Base-by-base conservation (phyloP, 768 basidiomycete species). In the Ramaria rubella region DNA sequence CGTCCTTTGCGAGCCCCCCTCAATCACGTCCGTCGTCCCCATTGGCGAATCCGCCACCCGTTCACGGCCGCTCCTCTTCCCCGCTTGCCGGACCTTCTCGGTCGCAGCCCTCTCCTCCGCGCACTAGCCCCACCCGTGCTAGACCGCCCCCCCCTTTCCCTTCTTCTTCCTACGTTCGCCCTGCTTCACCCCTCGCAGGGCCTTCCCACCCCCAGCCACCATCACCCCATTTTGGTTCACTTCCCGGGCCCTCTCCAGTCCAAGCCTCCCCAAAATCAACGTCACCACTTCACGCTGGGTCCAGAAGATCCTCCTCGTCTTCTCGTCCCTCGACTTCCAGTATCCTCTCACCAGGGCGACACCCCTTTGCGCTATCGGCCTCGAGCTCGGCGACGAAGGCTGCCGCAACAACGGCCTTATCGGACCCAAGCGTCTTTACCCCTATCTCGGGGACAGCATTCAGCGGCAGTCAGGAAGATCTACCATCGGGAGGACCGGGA, bases 401-500 rank as follows among this genome's bases (percentile, higher is more conserved):
- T 0, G 76, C 78, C 19, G 76, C 86, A 3, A 87, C 87, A 6
- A 87, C 80, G 2, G 87, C 86, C 87, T 31, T 78, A 8, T 17
- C 51, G n/a, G 45, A 42, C 38, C 9, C 40, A 42, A 17, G 24
- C 6, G 54, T 26, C 31, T 61, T 21, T 54, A 19, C 21, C 34
- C 31, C 54, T 52, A 23, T 34, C 54, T n/a, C 54, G 26, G 42
- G 21, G 42, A 27, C 27, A 19, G 58, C 8, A 58, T 46, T n/a
- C 45, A 17, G 23, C 44, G 59, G 30, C 48, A 59, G 29, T 55
- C 69, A 65, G 14, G 74, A 71, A 9, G 45, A 46, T 12, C 45
- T 31, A 70, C 68, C 23, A 12, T 55, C 61, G 6, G 46, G 58
- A 36, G 62, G 63, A 11, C 57, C 62, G 5, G 49, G 58, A 33